Conservation (phyloP, 2,329 filamentous ascomycete species). For the Trichoderma aggressivum region DNA sequence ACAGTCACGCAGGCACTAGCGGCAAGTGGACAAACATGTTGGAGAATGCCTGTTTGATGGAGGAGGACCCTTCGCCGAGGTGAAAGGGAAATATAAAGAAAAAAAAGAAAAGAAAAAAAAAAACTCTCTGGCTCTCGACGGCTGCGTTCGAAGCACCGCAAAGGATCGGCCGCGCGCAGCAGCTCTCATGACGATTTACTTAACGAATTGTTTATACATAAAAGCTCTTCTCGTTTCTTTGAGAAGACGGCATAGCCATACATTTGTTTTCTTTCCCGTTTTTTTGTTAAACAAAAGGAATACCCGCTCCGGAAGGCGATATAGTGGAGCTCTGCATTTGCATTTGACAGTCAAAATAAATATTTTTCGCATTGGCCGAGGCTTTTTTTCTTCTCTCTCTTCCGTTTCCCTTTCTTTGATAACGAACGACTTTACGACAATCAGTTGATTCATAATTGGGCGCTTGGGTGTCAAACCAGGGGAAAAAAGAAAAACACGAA, state of each 20-base stretch:
- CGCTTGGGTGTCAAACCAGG: neutral
- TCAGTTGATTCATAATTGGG: conserved; percentile 1
- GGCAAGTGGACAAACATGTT: conserved; percentile 99
- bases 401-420: neutral
- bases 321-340: conserved; percentile 11
- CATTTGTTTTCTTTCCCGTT: neutral
- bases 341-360: conserved; percentile 16
- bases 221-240: neutral
- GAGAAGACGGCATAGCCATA: conserved; percentile 9
- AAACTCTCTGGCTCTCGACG: neutral
- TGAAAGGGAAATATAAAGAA: conserved; percentile 25
- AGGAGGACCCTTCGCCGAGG: conserved; percentile 57
- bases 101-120: no score
- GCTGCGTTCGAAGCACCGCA: neutral
- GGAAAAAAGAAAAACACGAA: neutral
- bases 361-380: conserved; percentile 10
- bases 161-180: neutral
- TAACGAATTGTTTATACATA: neutral
- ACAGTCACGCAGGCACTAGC: conserved; percentile 92
- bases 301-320: conserved; percentile 16
- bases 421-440: conserved; percentile 9
- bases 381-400: neutral
- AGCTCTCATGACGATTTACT: neutral
- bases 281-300: conserved; percentile 8
- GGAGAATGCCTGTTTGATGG: conserved; percentile 94